Base-by-base conservation (phyloP, 495 filamentous ascomycete species). In the Xylaria nigripes region DNA sequence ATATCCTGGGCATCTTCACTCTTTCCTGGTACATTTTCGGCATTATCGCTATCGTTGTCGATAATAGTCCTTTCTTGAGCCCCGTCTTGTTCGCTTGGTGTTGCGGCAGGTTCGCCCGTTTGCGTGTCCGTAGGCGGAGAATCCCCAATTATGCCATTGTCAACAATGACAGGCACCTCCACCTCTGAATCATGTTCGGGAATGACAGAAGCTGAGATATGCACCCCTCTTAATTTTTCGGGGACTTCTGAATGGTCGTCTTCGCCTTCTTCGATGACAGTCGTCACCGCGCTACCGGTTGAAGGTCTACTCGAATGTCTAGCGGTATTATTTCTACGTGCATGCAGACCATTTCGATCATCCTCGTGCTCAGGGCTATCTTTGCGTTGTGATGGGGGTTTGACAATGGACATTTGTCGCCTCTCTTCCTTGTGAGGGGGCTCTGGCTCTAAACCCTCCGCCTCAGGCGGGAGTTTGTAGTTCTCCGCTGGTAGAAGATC, bases 401-500 rank as follows among this genome's bases (percentile, higher is more conserved):
- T 79, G 63, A 62, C 73, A 66, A 71, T 70, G 7, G 58, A 65
- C 55, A 60, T 76, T 21, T 63, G 63, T 46, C 73, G 68, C 48
- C 68, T 65, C 1, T 68, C 65, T 41, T 64, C 64, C 27, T 61
- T 63, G 43, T 58, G 59, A n/a, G 51, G 34, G 19, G 45, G 32
- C 21, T 56, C n/a, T 7, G 58, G 56, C 50, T 84, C 76, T 1
- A 87, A 62, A 12, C 90, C 92, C 64, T 97, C 93, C 2, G 94
- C 94, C 65, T 97, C 91, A 12, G 85, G 81, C 1, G 93, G 92
- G 47, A 98, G 83, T 40, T 94, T 97, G 70, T 96, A 95, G 64
- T 91, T 96, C 66, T 97, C 93, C 50, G 89, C 82, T 2, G 89
- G 89, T 43, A 98, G 85, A 25, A 97, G 79, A 38, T 81, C 79